phyloP scores from a whole-genome alignment of 768 basidiomycete species.

The Rhizopogon vesiculosus region DNA sequence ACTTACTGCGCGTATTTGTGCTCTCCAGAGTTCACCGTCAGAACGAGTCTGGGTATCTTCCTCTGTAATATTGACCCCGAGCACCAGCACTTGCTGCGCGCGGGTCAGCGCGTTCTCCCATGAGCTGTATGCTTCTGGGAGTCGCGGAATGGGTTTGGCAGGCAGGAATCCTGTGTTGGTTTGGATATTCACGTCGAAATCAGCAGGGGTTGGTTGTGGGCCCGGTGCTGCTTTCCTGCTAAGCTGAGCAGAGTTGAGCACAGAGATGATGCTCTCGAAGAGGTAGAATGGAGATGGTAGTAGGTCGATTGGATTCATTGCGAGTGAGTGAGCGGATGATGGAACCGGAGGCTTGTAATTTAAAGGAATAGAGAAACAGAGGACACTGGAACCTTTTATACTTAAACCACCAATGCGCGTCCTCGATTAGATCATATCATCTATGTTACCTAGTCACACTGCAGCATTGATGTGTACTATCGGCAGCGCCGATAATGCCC shows the following conservation, averaged over 20 bases:
- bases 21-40: slow-evolving; percentile 67
- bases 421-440: slow-evolving; percentile 22
- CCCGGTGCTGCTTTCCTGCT: slow-evolving; percentile 23
- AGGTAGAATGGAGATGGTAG: slow-evolving; percentile 52
- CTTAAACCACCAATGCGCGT: slow-evolving; percentile 26
- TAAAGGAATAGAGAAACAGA: not conserved
- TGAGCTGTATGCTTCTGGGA: slow-evolving; percentile 47
- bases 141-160: slow-evolving; percentile 47
- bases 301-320: slow-evolving; percentile 30
- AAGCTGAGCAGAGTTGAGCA: slow-evolving; percentile 40
- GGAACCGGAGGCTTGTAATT: slow-evolving; percentile 5
- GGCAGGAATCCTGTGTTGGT: slow-evolving; percentile 83
- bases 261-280: slow-evolving; percentile 40
- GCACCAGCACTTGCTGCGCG: slow-evolving; percentile 48
- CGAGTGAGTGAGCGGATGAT: slow-evolving; percentile 5
- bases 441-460: slow-evolving; percentile 29
- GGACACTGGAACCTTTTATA: slow-evolving; percentile 22
- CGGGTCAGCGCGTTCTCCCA: slow-evolving; percentile 70
- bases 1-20: slow-evolving; percentile 58
- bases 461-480: slow-evolving; percentile 23
- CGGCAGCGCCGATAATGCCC: slow-evolving; percentile 12
- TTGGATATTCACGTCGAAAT: slow-evolving; percentile 48
- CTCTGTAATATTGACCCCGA: slow-evolving; percentile 53
- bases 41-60: slow-evolving; percentile 43
- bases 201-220: slow-evolving; percentile 32